These are phyloP conservation scores for Solanum hybrid DNA, from an alignment of 305 asterid species.

Conservation along the genomic window DNA sequence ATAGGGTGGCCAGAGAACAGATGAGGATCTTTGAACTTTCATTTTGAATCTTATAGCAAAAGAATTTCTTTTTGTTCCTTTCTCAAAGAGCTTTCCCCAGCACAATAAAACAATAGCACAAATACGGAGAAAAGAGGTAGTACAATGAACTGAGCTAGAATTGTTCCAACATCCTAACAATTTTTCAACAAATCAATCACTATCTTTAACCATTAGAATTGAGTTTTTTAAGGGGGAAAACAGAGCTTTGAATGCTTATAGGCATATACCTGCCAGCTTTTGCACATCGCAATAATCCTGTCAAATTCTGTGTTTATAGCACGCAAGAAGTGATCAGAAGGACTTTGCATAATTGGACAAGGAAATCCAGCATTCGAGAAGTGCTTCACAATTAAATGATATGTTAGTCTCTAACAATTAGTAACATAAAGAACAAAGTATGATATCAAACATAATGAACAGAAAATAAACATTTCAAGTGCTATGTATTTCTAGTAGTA, in stretches of 20 bases:
- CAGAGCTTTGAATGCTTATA: background rate
- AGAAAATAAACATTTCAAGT: background rate
- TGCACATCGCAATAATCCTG: constrained; percentile 97
- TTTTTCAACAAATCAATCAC: background rate
- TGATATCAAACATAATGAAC: background rate
- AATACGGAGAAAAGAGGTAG: constrained; percentile 7
- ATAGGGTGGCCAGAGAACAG: background rate
- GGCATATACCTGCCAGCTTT: constrained; percentile 93
- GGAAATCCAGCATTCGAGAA: constrained; percentile 99
- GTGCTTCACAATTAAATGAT: constrained; percentile 48
- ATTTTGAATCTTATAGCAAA: background rate
- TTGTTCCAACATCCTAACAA: background rate
- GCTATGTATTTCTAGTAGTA: background rate
- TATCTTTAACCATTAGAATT: background rate
- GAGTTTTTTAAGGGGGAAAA: background rate
- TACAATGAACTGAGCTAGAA: background rate
- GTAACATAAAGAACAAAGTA: background rate
- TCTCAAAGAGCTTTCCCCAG: background rate
- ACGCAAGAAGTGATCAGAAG: constrained; percentile 96
- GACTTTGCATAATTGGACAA: constrained; percentile 99
- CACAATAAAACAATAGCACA: constrained; percentile 10
- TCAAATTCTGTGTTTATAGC: constrained; percentile 97
- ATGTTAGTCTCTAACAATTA: constrained; percentile 2
- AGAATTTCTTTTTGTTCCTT: background rate
- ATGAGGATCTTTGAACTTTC: background rate